Evolutionary conservation across 2,329 filamentous ascomycete species (phyloP).

Genomic region (Colletotrichum nymphaeae): DNA sequence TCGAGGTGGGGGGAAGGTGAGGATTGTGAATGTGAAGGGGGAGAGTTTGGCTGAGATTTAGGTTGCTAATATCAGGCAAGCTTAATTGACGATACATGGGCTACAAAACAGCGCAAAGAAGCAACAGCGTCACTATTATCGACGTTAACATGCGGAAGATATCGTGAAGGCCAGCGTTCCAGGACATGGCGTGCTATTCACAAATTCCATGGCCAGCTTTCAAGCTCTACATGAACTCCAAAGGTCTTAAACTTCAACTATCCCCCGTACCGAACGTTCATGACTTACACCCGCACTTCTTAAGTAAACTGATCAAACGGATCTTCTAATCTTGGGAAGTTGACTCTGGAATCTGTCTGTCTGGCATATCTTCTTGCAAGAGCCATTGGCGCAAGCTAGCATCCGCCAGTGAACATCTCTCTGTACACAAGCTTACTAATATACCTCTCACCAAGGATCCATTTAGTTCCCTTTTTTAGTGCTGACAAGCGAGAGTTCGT

Average conservation of each 20-base stretch:
- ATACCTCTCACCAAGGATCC: background rate
- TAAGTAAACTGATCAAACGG: accelerated
- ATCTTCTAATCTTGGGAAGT: too few species aligned
- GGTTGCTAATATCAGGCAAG: background rate
- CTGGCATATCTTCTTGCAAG: background rate
- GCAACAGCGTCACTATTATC: too few species aligned
- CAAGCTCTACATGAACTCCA: too few species aligned
- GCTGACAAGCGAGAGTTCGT: background rate
- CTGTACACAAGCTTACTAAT: background rate
- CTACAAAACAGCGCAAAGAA: too few species aligned
- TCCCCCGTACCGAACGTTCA: too few species aligned
- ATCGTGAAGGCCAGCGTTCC: too few species aligned
- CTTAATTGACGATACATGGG: background rate
- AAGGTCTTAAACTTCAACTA: too few species aligned
- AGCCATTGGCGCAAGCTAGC: background rate
- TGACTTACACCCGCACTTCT: too few species aligned
- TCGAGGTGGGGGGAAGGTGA: slow-evolving; percentile 15
- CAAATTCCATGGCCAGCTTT: too few species aligned
- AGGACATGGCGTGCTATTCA: too few species aligned
- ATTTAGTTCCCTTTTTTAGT: background rate
- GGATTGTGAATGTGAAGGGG: slow-evolving; percentile 34
- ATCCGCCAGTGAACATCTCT: background rate
- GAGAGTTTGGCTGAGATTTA: background rate
- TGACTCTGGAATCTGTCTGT: too few species aligned
- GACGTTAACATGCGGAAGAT: too few species aligned